A percentile compares a stretch with the other conserved stretches of the same genome.
These are phyloP conservation scores for Evernia prunastri DNA, from an alignment of 495 filamentous ascomycete genomes.

Conservation along the genomic window DNA sequence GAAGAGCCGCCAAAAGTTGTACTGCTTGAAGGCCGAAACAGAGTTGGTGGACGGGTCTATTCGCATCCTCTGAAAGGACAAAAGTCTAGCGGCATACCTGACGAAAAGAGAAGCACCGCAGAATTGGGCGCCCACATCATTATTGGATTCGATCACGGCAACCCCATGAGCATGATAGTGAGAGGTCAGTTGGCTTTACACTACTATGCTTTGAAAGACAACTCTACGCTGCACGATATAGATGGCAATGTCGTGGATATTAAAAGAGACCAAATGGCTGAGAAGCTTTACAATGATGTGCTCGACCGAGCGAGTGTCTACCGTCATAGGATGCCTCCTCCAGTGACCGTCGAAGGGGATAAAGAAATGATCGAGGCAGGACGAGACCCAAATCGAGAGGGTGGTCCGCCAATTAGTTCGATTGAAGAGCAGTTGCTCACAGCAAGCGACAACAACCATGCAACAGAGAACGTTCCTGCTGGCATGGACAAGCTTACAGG, in stretches of 20 bases:
- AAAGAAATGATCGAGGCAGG: slow-evolving; percentile 76
- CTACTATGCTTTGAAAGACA: slow-evolving; percentile 76
- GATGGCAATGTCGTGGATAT: slow-evolving; percentile 77
- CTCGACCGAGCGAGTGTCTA: slow-evolving; percentile 85
- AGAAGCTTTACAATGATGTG: slow-evolving; percentile 89
- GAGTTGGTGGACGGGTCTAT: slow-evolving; percentile 92
- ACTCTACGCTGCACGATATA: slow-evolving; percentile 83
- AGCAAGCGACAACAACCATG: slow-evolving; percentile 21
- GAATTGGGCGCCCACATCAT: slow-evolving; percentile 98
- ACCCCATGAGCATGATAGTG: slow-evolving; percentile 84
- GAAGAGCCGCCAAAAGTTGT: slow-evolving; percentile 67
- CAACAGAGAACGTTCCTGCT: slow-evolving; percentile 49
- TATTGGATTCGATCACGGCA: slow-evolving; percentile 91
- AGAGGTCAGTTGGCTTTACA: slow-evolving; percentile 83
- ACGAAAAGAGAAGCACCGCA: slow-evolving; percentile 62
- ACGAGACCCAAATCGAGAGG: slow-evolving; percentile 71
- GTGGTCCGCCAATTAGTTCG: slow-evolving; percentile 36
- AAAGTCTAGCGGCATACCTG: slow-evolving; percentile 39
- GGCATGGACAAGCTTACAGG: slow-evolving; percentile 55
- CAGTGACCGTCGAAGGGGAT: slow-evolving; percentile 75
- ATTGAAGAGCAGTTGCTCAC: slow-evolving; percentile 38
- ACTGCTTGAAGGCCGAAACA: slow-evolving; percentile 77
- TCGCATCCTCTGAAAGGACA: slow-evolving; percentile 74
- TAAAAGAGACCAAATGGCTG: slow-evolving; percentile 71
- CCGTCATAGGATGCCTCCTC: slow-evolving; percentile 63